phyloP scores from a whole-genome alignment of 805 yeast genomes.

The Priceomyces melissophilus region DNA sequence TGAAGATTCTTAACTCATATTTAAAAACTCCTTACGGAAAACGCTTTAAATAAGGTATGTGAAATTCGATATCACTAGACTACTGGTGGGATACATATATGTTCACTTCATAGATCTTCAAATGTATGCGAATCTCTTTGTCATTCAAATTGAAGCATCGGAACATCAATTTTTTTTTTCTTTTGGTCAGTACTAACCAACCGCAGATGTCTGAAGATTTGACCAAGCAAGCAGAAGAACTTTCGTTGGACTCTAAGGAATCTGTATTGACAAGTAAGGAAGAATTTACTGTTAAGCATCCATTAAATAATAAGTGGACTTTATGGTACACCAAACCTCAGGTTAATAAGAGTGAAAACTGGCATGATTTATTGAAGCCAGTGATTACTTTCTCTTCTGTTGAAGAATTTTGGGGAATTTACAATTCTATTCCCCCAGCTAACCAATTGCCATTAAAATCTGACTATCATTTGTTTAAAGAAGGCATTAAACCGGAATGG shows the following conservation, averaged over 20 bases:
- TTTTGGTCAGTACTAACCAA: no score
- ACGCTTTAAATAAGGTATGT: no score
- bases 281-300: constrained; percentile 78
- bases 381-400: constrained; percentile 91
- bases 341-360: constrained; percentile 70
- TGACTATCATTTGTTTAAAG: constrained; percentile 92
- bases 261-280: constrained; percentile 60
- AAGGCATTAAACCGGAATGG: constrained; percentile 97
- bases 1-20: background rate
- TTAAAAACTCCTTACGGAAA: background rate
- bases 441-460: constrained; percentile 86
- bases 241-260: constrained; percentile 35
- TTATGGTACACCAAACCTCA: constrained; percentile 97
- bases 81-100: no score
- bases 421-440: constrained; percentile 89
- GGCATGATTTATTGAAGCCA: constrained; percentile 91
- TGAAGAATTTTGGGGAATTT: constrained; percentile 98
- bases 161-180: no score
- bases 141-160: no score
- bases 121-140: no score
- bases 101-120: no score
- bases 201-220: constrained; percentile 44
- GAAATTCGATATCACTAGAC: no score
- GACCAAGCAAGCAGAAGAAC: constrained; percentile 41
- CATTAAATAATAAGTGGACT: constrained; percentile 88